Base-by-base conservation (phyloP, 202 grass and related monocot genomes). In the Schoenoplectus triqueter region DNA sequence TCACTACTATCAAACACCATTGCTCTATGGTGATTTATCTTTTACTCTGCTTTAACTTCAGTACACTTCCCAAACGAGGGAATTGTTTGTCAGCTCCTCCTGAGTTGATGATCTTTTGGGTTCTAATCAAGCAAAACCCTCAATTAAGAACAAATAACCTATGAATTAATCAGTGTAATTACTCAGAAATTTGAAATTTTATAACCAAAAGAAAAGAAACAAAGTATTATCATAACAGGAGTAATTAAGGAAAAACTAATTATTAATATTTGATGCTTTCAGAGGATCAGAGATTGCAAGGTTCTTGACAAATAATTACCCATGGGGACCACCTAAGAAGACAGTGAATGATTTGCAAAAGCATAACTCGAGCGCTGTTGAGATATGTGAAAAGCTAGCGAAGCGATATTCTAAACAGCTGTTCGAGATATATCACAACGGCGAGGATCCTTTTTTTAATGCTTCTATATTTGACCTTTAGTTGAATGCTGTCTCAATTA, bases 301-400 rank as follows among this genome's bases (percentile, higher is more conserved):
- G 21, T 94, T 94, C 88, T 89, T 94, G 88, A 86, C 86, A 54
- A 87, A 91, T 68, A 89, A 69, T 76, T 82, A 92, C 63, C 64
- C 69, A 10, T 64, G 64, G 74, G 90, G 92, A 20, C 94, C 82
- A 8, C 67, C 88, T 48, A 88, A 84, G 69, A 97, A 92, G 80
- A 87, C 82, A 14, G 49, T 88, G 15, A 19, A 78, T 9, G 90
- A 94, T 48, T 82, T 91, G 62, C 73, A 91, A 21, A 17, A 79
- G 22, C 81, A 90, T 13, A 70, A 94, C 60, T 10, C 1, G 3
- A 5, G 9, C 56, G 94, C 80, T 48, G 52, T 89, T 76, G 41
- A 82, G 41, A 91, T 88, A 82, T 92, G 95, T 72, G 21, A 46
- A 74, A 86, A 80, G 62, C 40, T 94, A 9, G 90, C 92, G 39